Base-by-base conservation (phyloP, 352 stramenopile species). In the Globisporangium iwayamae region DNA sequence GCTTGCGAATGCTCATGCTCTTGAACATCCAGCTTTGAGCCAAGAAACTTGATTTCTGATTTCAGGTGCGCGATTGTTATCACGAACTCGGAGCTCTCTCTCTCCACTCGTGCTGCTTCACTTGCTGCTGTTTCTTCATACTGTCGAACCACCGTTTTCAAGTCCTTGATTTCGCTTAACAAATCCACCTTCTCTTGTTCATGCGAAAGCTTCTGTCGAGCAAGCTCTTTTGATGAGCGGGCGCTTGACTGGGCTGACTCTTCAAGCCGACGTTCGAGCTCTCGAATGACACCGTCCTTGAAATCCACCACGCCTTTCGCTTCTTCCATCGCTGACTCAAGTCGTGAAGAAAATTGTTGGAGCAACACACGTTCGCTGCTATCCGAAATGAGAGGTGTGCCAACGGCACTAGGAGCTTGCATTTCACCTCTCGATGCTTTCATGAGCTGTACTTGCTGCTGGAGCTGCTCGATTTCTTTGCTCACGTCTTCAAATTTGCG, bases 301-400 rank as follows among this genome's bases (percentile, higher is more conserved):
- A 79, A 80, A 30, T 76, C 76, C 9, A 92, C 84, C 25, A 92
- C 83, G 36, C 73, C 71, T 57, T 92, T 88, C 8, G 83, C 79
- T 62, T 92, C 75, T 22, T 79, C 32, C 79, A 91, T 91, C 1
- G 83, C 79, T 28, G 74, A 64, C 59, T 90, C 80, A 20, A 91
- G 63, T 18, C 80, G 66, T 38, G 64, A 46, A 1, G 79, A 83
- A 45, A 91, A 83, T 7, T 78, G 71, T 36, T 85, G 80, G n/a
- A 91, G 64, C 47, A 89, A 67, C 16, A 56, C 5, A 11, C 70
- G 78, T 13, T 91, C 82, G 11, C 28, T 32, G 16, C 66, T 56
- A 10, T 20, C 38, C 10, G 36, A 53, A 16, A 52, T 52, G 8
- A 25, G 11, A n/a, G 32, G 8, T 7, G 36, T 20, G 11, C 20